A percentile compares a stretch with the other conserved stretches of the same genome.
Evolutionary conservation across 208 protist species (phyloP).

Genomic region (Leptomonas seymouri): DNA sequence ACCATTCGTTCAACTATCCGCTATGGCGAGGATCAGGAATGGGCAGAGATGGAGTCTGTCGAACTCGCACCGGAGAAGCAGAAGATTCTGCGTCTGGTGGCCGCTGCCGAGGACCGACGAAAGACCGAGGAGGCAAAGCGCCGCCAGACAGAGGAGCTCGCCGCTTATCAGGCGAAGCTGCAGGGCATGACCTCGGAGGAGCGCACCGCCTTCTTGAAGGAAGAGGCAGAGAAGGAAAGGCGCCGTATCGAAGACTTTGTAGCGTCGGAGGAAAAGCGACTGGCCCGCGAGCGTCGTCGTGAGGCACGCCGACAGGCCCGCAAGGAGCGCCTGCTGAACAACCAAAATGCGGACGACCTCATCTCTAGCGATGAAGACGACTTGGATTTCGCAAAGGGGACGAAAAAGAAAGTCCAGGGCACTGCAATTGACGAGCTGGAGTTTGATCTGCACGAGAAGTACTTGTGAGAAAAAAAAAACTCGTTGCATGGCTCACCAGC

Average conservation of each 20-base stretch:
- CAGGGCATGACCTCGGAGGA: constrained; percentile 43
- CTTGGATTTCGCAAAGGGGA: constrained; percentile 5
- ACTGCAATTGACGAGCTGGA: constrained; percentile 39
- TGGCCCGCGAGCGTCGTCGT: constrained; percentile 32
- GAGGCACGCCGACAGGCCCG: constrained; percentile 45
- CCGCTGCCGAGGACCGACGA: constrained; percentile 27
- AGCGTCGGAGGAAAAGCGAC: constrained; percentile 32
- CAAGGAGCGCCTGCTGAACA: constrained; percentile 36
- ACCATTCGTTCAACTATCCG: constrained; percentile 33
- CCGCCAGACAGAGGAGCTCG: constrained; percentile 41
- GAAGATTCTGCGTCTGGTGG: constrained; percentile 38
- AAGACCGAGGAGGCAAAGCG: constrained; percentile 50
- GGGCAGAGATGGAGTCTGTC: constrained; percentile 32
- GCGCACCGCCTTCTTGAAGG: constrained; percentile 48
- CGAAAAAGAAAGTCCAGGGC: constrained; percentile 36
- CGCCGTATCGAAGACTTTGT: constrained; percentile 37
- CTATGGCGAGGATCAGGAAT: constrained; percentile 42
- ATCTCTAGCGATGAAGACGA: constrained; percentile 48
- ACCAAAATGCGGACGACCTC: constrained; percentile 25
- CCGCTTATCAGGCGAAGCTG: constrained; percentile 57
- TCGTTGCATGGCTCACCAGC: background rate
- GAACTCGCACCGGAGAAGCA: constrained; percentile 31
- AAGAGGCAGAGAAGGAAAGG: constrained; percentile 47
- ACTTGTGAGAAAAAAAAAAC: constrained; percentile 11
- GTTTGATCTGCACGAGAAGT: constrained; percentile 34